These are phyloP conservation scores for Lepidopterella palustris DNA, from an alignment of 495 filamentous ascomycete genomes.

Conservation along the genomic window DNA sequence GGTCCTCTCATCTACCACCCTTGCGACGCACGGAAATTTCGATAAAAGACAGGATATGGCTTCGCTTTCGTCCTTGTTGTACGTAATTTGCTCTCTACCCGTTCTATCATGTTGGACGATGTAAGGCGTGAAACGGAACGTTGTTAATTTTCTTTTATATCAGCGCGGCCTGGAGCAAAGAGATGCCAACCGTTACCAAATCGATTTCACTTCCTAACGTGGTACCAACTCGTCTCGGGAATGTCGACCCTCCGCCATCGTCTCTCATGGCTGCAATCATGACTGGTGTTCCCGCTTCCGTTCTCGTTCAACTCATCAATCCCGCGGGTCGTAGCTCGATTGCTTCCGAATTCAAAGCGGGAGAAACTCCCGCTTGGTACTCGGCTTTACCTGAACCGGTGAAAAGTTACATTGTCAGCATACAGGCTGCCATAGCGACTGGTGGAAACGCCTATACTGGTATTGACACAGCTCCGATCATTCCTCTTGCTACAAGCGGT, in stretches of 20 bases:
- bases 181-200: neutral
- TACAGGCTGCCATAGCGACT: neutral
- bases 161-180: neutral
- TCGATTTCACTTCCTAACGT: neutral
- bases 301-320: neutral
- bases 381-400: neutral
- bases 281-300: neutral
- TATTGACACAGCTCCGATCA: neutral
- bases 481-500: neutral
- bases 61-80: neutral
- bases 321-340: neutral
- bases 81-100: neutral
- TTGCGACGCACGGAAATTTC: neutral
- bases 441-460: neutral
- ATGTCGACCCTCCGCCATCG: slow-evolving; percentile 3
- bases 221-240: neutral
- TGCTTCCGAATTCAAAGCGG: neutral
- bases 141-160: neutral
- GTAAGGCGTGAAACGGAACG: neutral
- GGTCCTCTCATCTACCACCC: neutral
- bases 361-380: neutral
- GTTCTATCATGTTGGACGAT: neutral
- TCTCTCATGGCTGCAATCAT: neutral
- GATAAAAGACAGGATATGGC: neutral
- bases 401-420: slow-evolving; percentile 2